A percentile compares a stretch with the other conserved stretches of the same genome.
Evolutionary conservation across 257 asterid species (phyloP).

Genomic region (Datura wrightii): DNA sequence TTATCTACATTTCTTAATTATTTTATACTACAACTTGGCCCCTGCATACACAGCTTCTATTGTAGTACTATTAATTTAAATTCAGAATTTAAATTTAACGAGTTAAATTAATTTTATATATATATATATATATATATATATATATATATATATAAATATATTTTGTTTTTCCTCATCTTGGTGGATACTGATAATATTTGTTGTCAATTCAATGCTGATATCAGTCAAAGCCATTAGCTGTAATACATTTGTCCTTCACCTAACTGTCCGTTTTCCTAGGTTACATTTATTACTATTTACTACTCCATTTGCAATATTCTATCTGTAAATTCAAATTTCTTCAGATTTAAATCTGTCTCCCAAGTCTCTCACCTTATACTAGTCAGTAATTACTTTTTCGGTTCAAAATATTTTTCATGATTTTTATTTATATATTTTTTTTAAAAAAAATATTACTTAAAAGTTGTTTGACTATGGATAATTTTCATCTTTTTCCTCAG

Average conservation of each 20-base stretch:
- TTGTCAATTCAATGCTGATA: neutral
- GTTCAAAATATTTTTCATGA: too few relatives aligned
- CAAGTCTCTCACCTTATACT: neutral
- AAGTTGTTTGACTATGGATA: too few relatives aligned
- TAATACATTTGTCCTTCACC: conserved; percentile 14
- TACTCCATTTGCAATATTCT: neutral
- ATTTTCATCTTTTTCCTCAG: too few relatives aligned
- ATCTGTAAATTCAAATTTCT: neutral
- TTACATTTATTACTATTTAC: neutral
- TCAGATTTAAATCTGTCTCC: neutral
- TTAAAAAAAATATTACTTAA: too few relatives aligned
- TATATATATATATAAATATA: too few relatives aligned
- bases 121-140: too few relatives aligned
- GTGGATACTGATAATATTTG: neutral
- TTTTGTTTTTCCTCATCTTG: too few relatives aligned
- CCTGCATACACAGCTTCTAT: neutral
- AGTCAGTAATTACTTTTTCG: too few relatives aligned
- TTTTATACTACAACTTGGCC: neutral
- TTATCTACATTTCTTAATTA: neutral
- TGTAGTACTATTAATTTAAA: too few relatives aligned
- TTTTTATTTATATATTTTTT: too few relatives aligned
- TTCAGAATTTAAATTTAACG: too few relatives aligned
- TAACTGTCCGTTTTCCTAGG: neutral
- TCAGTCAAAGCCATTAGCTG: conserved; percentile 10
- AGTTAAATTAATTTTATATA: too few relatives aligned